Evolutionary conservation across 305 asterid genomes (phyloP).

Genomic region (Ilex paraguariensis): DNA sequence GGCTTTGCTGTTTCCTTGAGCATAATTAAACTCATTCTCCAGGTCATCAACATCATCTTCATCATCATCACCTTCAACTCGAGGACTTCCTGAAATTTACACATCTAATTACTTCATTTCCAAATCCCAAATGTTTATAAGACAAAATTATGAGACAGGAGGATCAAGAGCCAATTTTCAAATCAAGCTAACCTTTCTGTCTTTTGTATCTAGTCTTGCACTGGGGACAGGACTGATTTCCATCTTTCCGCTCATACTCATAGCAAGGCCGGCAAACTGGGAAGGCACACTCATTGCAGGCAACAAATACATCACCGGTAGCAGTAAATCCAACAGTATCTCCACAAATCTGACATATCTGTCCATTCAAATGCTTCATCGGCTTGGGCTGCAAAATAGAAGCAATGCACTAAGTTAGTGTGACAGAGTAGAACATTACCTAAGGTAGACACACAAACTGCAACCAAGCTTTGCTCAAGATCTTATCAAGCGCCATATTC

Average conservation of each 20-base stretch:
- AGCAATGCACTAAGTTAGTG: background rate
- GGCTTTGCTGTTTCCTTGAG: background rate
- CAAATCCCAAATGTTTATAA: slow-evolving; percentile 18
- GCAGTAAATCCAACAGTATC: slow-evolving; percentile 44
- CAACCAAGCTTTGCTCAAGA: background rate
- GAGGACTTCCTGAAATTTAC: slow-evolving; percentile 1
- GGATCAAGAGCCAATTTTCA: background rate
- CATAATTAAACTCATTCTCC: slow-evolving; percentile 7
- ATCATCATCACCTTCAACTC: slow-evolving; percentile 5
- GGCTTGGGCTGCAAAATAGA: slow-evolving; percentile 33
- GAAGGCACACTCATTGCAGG: slow-evolving; percentile 63
- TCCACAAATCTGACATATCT: slow-evolving; percentile 61
- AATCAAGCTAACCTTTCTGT: slow-evolving; percentile 11
- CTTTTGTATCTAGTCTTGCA: slow-evolving; percentile 61
- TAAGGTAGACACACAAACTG: background rate
- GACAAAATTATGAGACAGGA: background rate
- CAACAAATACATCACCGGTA: slow-evolving; percentile 52
- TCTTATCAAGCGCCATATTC: too few species aligned
- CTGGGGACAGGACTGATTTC: slow-evolving; percentile 54
- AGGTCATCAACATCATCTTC: slow-evolving; percentile 7
- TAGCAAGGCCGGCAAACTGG: slow-evolving; percentile 64
- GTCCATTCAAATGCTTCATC: slow-evolving; percentile 37
- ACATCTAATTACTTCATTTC: slow-evolving; percentile 13
- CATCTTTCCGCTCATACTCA: slow-evolving; percentile 60
- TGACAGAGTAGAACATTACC: background rate